Percentiles rank a stretch among this genome's conserved stretches.
Conservation (phyloP, 345 rosid species). For the Stellera chamaejasme region DNA sequence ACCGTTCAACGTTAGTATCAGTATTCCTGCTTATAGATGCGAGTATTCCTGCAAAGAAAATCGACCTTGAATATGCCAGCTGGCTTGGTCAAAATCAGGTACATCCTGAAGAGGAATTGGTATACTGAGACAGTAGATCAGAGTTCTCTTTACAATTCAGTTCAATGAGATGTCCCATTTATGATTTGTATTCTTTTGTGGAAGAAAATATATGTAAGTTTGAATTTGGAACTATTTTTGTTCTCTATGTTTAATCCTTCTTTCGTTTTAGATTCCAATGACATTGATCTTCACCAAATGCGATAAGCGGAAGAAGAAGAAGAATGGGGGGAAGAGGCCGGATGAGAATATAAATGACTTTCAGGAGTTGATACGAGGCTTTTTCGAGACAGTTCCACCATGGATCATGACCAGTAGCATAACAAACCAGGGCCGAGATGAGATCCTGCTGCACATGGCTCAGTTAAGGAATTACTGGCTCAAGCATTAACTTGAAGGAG, state of each 20-base stretch:
- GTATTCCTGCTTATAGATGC: constrained; percentile 93
- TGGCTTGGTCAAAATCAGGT: constrained; percentile 99
- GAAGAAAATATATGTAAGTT: constrained; percentile 1
- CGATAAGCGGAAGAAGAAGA: constrained; percentile 91
- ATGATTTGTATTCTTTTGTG: background rate
- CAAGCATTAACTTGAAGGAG: constrained; percentile 37
- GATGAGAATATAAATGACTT: constrained; percentile 73
- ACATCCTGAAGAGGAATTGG: background rate
- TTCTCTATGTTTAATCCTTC: background rate
- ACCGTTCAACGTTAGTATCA: constrained; percentile 72
- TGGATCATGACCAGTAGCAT: constrained; percentile 99
- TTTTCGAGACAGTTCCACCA: constrained; percentile 78
- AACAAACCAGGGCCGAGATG: constrained; percentile 95
- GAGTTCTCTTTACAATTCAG: background rate
- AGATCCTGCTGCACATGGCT: constrained; percentile 91
- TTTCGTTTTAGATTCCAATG: constrained; percentile 67
- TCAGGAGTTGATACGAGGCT: constrained; percentile 69
- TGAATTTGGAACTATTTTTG: background rate
- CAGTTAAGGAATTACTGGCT: constrained; percentile 94
- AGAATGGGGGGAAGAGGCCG: constrained; percentile 83
- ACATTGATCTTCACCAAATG: constrained; percentile 91
- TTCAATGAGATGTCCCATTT: background rate
- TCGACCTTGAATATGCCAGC: constrained; percentile 89
- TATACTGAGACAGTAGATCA: background rate
- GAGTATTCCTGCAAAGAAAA: constrained; percentile 78